Evolutionary conservation across 148 eudicot genomes (phyloP).

Genomic region (Chenopodium suecicum): DNA sequence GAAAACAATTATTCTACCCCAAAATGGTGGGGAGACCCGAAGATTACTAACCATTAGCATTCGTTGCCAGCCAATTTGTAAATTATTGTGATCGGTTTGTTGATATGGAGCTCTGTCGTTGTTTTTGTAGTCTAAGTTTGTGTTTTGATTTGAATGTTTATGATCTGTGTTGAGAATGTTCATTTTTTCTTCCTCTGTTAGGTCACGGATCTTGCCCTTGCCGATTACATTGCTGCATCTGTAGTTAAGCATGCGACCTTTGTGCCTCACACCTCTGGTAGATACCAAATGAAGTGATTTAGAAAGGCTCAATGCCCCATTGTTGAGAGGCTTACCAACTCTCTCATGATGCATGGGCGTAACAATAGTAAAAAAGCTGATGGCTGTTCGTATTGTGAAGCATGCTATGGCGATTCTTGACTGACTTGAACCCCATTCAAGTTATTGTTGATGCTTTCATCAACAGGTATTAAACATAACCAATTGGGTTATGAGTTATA

Average conservation of each 20-base stretch:
- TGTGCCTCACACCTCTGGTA: conserved; percentile 36
- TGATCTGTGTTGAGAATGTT: too few species aligned
- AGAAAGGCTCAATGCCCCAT: conserved; percentile 41
- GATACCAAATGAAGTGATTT: conserved; percentile 35
- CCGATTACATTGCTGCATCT: conserved; percentile 30
- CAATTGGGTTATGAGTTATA: neutral
- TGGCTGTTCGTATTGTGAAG: conserved; percentile 38
- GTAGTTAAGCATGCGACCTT: conserved; percentile 34
- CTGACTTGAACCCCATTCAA: conserved; percentile 34
- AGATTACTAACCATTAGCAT: neutral
- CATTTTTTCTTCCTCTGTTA: conserved; percentile 1
- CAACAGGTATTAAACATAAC: conserved; percentile 22
- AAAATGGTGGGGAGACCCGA: neutral
- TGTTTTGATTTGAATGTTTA: too few species aligned
- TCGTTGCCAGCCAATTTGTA: neutral
- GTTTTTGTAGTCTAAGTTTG: neutral
- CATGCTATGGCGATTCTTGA: conserved; percentile 41
- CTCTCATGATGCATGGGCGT: conserved; percentile 39
- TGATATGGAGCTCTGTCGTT: neutral
- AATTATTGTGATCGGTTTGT: too few species aligned
- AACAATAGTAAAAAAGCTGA: conserved; percentile 40
- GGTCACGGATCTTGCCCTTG: conserved; percentile 32
- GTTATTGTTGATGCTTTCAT: conserved; percentile 33
- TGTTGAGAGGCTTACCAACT: conserved; percentile 35
- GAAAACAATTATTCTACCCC: too few species aligned